Percentiles rank a stretch among this genome's conserved stretches.
These are phyloP conservation scores for Calonectria montana DNA, from an alignment of 2,329 filamentous ascomycete species.

Conservation along the genomic window DNA sequence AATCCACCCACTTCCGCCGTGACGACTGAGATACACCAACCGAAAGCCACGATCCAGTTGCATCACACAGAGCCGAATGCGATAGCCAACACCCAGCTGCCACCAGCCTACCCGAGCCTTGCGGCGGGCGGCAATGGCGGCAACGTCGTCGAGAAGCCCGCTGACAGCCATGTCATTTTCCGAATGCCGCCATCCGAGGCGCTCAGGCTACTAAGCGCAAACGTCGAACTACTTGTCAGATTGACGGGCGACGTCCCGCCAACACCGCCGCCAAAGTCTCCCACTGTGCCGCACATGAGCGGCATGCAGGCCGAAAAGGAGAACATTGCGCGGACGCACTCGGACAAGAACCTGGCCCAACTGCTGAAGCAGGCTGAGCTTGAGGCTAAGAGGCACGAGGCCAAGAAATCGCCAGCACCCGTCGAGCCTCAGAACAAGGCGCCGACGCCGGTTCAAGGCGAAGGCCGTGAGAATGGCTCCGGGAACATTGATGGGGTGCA, in stretches of 20 bases:
- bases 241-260: constrained; percentile 83
- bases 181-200: constrained; percentile 78
- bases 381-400: constrained; percentile 39
- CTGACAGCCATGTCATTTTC: constrained; percentile 73
- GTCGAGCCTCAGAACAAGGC: background rate
- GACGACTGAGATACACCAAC: constrained; percentile 34
- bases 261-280: constrained; percentile 76
- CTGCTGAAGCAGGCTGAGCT: constrained; percentile 56
- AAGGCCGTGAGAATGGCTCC: constrained; percentile 15
- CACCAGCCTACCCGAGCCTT: constrained; percentile 55
- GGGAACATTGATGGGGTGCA: constrained; percentile 66
- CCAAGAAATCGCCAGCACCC: constrained; percentile 23
- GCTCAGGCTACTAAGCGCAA: constrained; percentile 80
- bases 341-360: constrained; percentile 63
- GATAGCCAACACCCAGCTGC: constrained; percentile 42
- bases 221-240: constrained; percentile 76
- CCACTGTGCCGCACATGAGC: constrained; percentile 74
- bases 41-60: constrained; percentile 31
- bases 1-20: constrained; percentile 31
- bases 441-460: background rate
- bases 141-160: constrained; percentile 36
- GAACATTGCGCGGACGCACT: constrained; percentile 68
- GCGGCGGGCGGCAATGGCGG: constrained; percentile 34
- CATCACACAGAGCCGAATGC: constrained; percentile 32
- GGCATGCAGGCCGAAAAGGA: constrained; percentile 72